These are phyloP conservation scores for Mycena haematopus DNA, from an alignment of 768 basidiomycete genomes.

Conservation along the genomic window DNA sequence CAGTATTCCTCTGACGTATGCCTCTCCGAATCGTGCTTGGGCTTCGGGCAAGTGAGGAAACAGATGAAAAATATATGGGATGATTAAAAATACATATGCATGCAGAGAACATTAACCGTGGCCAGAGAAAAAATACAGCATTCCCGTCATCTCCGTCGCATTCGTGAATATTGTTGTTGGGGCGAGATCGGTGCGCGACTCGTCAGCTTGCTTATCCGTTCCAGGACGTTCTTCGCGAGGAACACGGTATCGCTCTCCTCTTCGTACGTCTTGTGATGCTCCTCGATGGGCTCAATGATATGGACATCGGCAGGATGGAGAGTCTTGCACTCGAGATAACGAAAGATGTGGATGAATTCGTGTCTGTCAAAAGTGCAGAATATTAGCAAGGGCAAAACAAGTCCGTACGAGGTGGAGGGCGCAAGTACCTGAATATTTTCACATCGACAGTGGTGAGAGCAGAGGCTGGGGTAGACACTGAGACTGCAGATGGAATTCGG, in stretches of 20 bases:
- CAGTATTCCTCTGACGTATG: slow-evolving; percentile 15
- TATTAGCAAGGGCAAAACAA: not conserved
- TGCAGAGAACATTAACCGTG: slow-evolving; percentile 14
- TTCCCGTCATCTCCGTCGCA: slow-evolving; percentile 15
- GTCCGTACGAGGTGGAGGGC: not conserved
- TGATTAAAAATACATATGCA: slow-evolving; percentile 27
- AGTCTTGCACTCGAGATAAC: slow-evolving; percentile 51
- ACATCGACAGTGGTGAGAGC: slow-evolving; percentile 54
- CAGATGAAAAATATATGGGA: slow-evolving; percentile 2
- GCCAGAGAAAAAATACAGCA: slow-evolving; percentile 1
- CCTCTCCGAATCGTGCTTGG: no score
- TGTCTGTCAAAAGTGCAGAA: slow-evolving; percentile 41
- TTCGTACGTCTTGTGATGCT: slow-evolving; percentile 57
- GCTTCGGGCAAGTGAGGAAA: slow-evolving; percentile 15
- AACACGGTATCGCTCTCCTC: slow-evolving; percentile 66
- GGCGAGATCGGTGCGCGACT: slow-evolving; percentile 20
- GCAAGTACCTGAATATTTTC: slow-evolving; percentile 47
- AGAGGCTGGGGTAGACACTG: slow-evolving; percentile 47
- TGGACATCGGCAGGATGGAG: slow-evolving; percentile 57
- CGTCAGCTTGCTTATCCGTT: slow-evolving; percentile 48
- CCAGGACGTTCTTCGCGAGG: slow-evolving; percentile 58
- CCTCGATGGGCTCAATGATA: slow-evolving; percentile 59
- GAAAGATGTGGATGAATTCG: slow-evolving; percentile 71
- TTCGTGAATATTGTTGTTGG: slow-evolving; percentile 25
- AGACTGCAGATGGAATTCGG: slow-evolving; percentile 39